Evolutionary conservation across 257 asterid species (phyloP).

Genomic region (Solanum dulcamara): DNA sequence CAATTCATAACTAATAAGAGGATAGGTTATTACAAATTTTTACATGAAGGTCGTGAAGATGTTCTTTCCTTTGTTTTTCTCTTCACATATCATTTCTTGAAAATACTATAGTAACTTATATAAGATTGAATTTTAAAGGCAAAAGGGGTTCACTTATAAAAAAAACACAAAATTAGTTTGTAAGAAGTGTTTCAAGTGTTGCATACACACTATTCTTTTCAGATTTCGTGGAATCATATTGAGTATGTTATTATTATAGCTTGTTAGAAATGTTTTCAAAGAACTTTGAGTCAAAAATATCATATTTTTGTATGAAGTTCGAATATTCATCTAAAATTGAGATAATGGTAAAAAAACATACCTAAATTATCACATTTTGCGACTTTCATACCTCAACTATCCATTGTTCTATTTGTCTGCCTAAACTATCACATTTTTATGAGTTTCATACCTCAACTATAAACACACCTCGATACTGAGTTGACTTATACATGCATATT

Average conservation of each 20-base stretch:
- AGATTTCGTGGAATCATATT: too few relatives aligned
- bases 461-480: not conserved
- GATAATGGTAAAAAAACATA: not conserved
- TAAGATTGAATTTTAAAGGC: not conserved
- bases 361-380: not conserved
- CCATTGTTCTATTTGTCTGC: too few relatives aligned
- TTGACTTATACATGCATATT: too few relatives aligned
- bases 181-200: too few relatives aligned
- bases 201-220: too few relatives aligned
- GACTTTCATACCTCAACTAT: not conserved
- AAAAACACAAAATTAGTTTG: too few relatives aligned
- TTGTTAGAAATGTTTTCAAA: too few relatives aligned
- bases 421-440: not conserved
- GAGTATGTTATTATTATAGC: too few relatives aligned
- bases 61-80: not conserved
- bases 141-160: not conserved
- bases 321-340: not conserved
- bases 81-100: not conserved
- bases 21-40: not conserved
- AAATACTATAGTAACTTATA: not conserved
- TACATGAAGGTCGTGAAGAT: not conserved
- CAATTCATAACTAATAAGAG: not conserved
- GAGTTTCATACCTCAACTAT: not conserved
- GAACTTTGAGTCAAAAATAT: too few relatives aligned
- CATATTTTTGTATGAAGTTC: not conserved